Percentiles rank a stretch among this genome's conserved stretches.
Evolutionary conservation across 2,329 filamentous ascomycete species (phyloP).

Genomic region (Lasiodiplodia hormozganensis): DNA sequence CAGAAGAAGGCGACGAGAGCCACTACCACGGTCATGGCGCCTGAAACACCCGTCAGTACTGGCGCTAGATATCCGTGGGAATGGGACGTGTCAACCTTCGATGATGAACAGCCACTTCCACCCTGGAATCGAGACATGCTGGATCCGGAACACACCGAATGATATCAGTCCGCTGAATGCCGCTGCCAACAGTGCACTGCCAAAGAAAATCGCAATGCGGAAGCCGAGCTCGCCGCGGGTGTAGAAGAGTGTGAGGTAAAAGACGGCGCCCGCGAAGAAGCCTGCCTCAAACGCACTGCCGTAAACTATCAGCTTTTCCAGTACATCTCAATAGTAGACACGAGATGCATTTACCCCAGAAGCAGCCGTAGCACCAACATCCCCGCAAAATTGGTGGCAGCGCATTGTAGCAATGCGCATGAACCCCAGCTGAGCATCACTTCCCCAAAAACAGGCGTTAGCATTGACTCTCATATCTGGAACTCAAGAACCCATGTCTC

Average conservation of each 20-base stretch:
- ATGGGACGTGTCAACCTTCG: conserved; percentile 44
- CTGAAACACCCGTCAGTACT: background rate
- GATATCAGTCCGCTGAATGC: conserved; percentile 28
- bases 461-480: background rate
- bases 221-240: conserved; percentile 26
- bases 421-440: conserved; percentile 59
- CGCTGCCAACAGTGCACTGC: conserved; percentile 33
- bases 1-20: conserved; percentile 42
- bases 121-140: conserved; percentile 44
- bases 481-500: conserved; percentile 19
- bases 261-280: conserved; percentile 61
- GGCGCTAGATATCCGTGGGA: background rate
- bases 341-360: conserved; percentile 37
- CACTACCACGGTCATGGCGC: conserved; percentile 43
- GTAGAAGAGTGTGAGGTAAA: conserved; percentile 27
- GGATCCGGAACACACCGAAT: conserved; percentile 51
- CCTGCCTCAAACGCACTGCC: conserved; percentile 56
- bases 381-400: conserved; percentile 56
- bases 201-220: conserved; percentile 43
- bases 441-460: background rate
- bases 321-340: background rate
- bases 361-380: conserved; percentile 60
- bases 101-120: conserved; percentile 58
- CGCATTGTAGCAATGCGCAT: conserved; percentile 57
- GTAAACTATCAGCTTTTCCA: background rate